Evolutionary conservation across 768 basidiomycete species (phyloP), one percentile per base, ranked within the genome.

Genomic region (Amanita phalloides): DNA sequence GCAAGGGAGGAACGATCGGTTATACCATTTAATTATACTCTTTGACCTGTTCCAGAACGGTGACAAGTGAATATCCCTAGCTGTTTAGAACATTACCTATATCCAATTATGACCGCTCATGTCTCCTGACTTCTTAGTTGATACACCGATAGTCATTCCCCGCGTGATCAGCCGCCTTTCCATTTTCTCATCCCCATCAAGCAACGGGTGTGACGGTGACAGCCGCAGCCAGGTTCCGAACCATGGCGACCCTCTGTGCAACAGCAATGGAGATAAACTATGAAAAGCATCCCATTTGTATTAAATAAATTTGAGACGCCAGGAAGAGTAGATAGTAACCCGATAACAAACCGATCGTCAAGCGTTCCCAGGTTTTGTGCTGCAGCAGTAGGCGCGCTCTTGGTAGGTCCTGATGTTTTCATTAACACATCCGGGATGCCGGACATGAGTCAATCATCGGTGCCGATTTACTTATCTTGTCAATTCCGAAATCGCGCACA

Each of bases 11-110:
- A 17, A 21, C 46, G 36, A 49, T 49, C 48, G 48, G 48, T 2
- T 21, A 47, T 35, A 20, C 46, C 48, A 36, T 37, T 48, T 38
- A 49, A 38, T 48, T 49, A 49, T 39, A 17, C 36, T 49, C 20
- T 49, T 41, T 49, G 14, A 10, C 38, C 38, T 39, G 38, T 44
- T 45, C 26, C 46, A 48, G 46, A 48, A 47, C 17, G 23, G 48
- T 49, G 48, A 49, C 36, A 28, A 7, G 13, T 36, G 33, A 10
- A 36, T 36, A 48, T n/a, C 46, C 46, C 46, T 9, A 35, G 23
- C 32, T 48, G 46, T 48, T 48, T 35, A 21, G 46, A 25, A 25
- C 26, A 21, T 48, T 21, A 48, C 36, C 36, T 48, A 33, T 36
- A 14, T 20, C 46, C 48, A 17, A 49, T 37, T 49, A 26, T 49